These are phyloP conservation scores for Pleurostoma richardsiae DNA, from an alignment of 2,329 filamentous ascomycete species.

Conservation along the genomic window DNA sequence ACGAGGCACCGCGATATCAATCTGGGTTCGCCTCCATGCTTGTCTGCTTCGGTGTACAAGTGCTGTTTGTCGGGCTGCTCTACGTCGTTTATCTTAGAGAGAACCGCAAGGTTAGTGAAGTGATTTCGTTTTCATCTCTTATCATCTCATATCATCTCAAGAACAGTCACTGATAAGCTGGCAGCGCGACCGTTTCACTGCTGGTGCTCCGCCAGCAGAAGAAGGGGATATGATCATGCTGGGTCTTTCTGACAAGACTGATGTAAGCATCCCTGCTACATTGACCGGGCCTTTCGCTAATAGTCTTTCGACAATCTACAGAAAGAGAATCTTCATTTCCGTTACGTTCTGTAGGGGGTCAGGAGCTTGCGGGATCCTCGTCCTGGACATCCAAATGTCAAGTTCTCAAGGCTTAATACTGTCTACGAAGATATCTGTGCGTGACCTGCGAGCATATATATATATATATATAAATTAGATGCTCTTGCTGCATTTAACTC, in stretches of 20 bases:
- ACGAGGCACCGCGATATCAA: slow-evolving; percentile 12
- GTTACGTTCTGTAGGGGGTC: not conserved
- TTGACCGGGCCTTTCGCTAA: not conserved
- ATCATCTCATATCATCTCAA: no score
- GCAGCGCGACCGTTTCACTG: not conserved
- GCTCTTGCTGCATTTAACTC: no score
- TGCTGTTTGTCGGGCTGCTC: not conserved
- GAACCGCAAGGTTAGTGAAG: not conserved
- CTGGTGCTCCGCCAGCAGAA: not conserved
- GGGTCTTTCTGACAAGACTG: not conserved
- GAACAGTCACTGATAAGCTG: not conserved
- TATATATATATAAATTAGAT: no score
- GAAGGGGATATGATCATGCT: not conserved
- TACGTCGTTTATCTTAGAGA: not conserved
- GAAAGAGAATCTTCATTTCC: not conserved
- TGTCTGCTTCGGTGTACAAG: slow-evolving; percentile 9
- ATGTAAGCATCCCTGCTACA: not conserved
- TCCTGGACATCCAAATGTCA: no score
- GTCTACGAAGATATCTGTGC: no score
- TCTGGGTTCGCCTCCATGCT: slow-evolving; percentile 18
- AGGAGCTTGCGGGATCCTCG: no score
- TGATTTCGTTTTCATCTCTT: not conserved
- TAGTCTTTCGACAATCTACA: not conserved
- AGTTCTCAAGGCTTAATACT: no score
- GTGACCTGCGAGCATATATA: no score